Evolutionary conservation across 345 rosid genomes (phyloP), one percentile per base, ranked within the genome.

Genomic region (Linum trigynum): DNA sequence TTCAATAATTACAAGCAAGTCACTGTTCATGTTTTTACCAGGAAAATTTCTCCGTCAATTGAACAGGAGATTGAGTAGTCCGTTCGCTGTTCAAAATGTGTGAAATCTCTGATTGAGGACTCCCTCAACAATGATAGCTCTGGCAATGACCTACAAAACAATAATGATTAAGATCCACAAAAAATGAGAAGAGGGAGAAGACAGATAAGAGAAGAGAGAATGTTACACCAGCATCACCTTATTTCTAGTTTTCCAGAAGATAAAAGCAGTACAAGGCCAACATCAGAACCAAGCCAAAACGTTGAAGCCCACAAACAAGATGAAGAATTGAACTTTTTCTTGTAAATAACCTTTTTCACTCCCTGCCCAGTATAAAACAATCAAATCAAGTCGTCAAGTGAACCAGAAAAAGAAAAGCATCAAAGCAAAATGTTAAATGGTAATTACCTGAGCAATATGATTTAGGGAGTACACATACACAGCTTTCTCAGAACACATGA

Each of bases 401-500:
- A 64, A 36, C 55, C 55, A 35, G 23, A 59, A 63, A 37, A 40
- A n/a, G 32, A 39, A 65, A 67, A 53, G 2, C 16, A n/a, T 45
- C 12, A 45, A 45, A 45, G 51, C 51, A 41, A 23, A 23, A 41
- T 45, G 8, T 14, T 10, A 42, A 59, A 65, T 17, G 55, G 56
- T 15, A n/a, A 42, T 66, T 83, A 84, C 95, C 87, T 90, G 98
- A 67, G 81, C 74, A 61, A 80, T 76, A 23, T 90, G 94, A 62
- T 67, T 66, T 55, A 90, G 68, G 48, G 97, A 86, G 77, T 90
- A 92, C 62, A 86, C 69, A 68, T 90, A 92, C 56, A 76, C 83
- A 48, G 97, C 89, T 80, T 88, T 92, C 84, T 92, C 97, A 3
- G 89, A 88, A 70, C 97, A 90, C 51, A 88, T 32, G 69, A 92